Evolutionary conservation across 176 grass and related monocot genomes (phyloP).

Genomic region (Eragrostis nindensis): DNA sequence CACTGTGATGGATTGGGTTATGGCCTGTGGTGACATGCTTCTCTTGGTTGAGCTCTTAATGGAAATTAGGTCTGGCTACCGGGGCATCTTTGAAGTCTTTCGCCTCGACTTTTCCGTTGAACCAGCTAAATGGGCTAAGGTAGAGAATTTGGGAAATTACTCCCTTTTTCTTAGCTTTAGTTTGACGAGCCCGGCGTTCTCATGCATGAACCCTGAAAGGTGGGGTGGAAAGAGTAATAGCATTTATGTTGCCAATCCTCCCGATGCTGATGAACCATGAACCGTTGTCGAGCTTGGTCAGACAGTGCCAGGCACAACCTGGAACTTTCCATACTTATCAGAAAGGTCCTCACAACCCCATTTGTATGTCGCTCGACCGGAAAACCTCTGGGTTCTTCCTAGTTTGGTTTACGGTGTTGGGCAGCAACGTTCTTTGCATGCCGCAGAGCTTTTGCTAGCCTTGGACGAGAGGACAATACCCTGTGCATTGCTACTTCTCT

Average conservation of each 20-base stretch:
- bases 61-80: not conserved
- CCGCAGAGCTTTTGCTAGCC: not conserved
- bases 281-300: slow-evolving; percentile 24
- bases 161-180: slow-evolving; percentile 46
- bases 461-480: not conserved
- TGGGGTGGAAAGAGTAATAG: slow-evolving; percentile 70
- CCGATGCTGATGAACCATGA: slow-evolving; percentile 17
- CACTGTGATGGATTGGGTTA: not conserved
- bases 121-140: slow-evolving; percentile 43
- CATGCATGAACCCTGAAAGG: slow-evolving; percentile 45
- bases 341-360: too few species aligned
- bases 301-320: too few species aligned
- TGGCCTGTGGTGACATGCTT: slow-evolving; percentile 56
- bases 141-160: slow-evolving; percentile 43
- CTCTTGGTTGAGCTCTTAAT: slow-evolving; percentile 36
- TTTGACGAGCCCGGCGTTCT: slow-evolving; percentile 28
- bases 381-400: slow-evolving; percentile 29
- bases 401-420: slow-evolving; percentile 20
- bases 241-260: slow-evolving; percentile 29
- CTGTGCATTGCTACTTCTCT: too few species aligned
- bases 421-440: not conserved
- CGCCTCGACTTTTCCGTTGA: slow-evolving; percentile 18
- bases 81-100: slow-evolving; percentile 23
- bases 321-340: too few species aligned
- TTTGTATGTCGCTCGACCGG: not conserved